phyloP scores from a whole-genome alignment of 2,329 filamentous ascomycete genomes.

The Coleophoma cylindrospora region DNA sequence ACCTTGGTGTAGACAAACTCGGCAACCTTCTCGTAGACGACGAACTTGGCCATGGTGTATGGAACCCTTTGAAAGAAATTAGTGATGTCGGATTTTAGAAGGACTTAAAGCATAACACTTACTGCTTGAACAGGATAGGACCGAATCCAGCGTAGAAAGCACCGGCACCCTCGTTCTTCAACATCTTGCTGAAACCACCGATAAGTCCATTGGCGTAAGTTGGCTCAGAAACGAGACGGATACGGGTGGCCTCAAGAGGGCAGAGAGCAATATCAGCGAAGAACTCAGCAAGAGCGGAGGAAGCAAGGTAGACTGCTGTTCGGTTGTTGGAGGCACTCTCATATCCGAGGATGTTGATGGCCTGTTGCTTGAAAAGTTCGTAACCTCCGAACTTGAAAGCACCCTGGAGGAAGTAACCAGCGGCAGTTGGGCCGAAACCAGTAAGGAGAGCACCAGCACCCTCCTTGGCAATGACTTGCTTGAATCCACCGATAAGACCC shows the following conservation, averaged over 20 bases:
- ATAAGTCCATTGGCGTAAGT: conserved; percentile 78
- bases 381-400: conserved; percentile 93
- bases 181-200: conserved; percentile 77
- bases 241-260: conserved; percentile 89
- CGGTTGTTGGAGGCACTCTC: conserved; percentile 75
- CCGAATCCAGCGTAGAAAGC: conserved; percentile 92
- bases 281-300: conserved; percentile 60
- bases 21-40: conserved; percentile 85
- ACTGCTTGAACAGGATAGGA: conserved; percentile 79
- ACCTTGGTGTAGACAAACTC: conserved; percentile 64
- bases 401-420: conserved; percentile 92
- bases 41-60: conserved; percentile 95
- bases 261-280: conserved; percentile 79
- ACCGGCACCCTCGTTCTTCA: conserved; percentile 74
- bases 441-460: conserved; percentile 83
- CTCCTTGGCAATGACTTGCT: conserved; percentile 78
- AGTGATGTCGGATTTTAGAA: conserved; percentile 3
- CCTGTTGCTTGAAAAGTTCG: conserved; percentile 94
- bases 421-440: conserved; percentile 78
- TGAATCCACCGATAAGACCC: conserved; percentile 81
- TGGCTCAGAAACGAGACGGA: conserved; percentile 85
- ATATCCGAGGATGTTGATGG: conserved; percentile 73
- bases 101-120: conserved; percentile 29
- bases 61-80: conserved; percentile 55
- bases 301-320: conserved; percentile 75